A percentile compares a stretch with the other conserved stretches of the same genome.
phyloP scores from a whole-genome alignment of 441 rosid genomes.

The Melastoma candidum region DNA sequence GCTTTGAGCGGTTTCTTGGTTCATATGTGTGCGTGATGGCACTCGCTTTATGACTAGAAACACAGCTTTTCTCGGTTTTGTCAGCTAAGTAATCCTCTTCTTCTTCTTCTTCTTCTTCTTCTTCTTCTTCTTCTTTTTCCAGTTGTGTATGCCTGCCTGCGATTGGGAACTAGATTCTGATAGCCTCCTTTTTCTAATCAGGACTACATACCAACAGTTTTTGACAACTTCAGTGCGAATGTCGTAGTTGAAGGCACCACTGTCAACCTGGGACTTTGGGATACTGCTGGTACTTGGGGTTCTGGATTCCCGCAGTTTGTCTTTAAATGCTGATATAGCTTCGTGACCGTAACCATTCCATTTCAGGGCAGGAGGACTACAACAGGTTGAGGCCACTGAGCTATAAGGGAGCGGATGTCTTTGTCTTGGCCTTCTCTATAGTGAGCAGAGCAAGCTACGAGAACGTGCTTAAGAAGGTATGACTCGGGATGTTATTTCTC shows the following conservation, averaged over 20 bases:
- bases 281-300: conserved; percentile 72
- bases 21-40: conserved; percentile 5
- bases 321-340: too few species aligned
- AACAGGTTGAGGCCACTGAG: conserved; percentile 93
- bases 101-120: not conserved
- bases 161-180: not conserved
- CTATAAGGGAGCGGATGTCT: conserved; percentile 95
- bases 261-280: conserved; percentile 95
- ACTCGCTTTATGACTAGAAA: conserved; percentile 11
- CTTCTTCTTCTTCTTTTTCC: not conserved
- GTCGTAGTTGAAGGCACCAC: conserved; percentile 85
- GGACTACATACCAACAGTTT: conserved; percentile 98
- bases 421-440: conserved; percentile 92
- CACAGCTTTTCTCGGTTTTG: conserved; percentile 4
- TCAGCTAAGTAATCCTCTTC: not conserved
- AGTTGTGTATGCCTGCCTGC: not conserved
- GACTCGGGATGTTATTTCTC: not conserved
- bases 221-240: conserved; percentile 97
- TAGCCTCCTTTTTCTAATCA: conserved; percentile 20
- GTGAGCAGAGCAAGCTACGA: conserved; percentile 96
- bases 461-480: conserved; percentile 85
- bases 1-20: conserved; percentile 14
- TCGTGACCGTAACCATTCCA: not conserved
- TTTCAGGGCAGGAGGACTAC: conserved; percentile 88
- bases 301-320: too few species aligned